Evolutionary conservation across 495 filamentous ascomycete genomes (phyloP).

Genomic region (Bryoglossum gracile): DNA sequence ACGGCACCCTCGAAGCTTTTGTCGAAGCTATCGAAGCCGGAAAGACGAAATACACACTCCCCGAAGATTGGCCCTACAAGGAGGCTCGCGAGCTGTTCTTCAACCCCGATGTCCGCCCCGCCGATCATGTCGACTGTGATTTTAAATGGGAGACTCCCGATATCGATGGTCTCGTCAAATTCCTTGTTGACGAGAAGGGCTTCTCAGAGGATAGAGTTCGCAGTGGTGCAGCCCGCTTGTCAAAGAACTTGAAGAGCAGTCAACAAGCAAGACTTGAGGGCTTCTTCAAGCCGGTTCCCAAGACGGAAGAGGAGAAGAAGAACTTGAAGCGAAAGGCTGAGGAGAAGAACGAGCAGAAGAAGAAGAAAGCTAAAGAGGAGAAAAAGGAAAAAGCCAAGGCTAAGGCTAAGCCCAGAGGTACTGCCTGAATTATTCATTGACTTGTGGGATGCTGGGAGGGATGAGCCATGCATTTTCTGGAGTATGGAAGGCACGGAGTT

Average conservation of each 20-base stretch:
- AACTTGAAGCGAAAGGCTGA: constrained; percentile 87
- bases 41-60: constrained; percentile 72
- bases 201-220: constrained; percentile 93
- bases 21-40: constrained; percentile 70
- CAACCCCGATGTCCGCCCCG: constrained; percentile 79
- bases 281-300: constrained; percentile 93
- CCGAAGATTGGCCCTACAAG: constrained; percentile 87
- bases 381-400: constrained; percentile 86
- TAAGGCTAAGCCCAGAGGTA: constrained; percentile 69
- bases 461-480: neutral
- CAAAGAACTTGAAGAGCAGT: constrained; percentile 79
- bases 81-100: constrained; percentile 90
- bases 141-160: constrained; percentile 97
- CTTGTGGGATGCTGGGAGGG: neutral
- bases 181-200: constrained; percentile 86
- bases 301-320: constrained; percentile 75
- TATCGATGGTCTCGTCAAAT: constrained; percentile 78
- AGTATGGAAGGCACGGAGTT: constrained; percentile 8
- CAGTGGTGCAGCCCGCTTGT: constrained; percentile 61
- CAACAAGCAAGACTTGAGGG: constrained; percentile 93
- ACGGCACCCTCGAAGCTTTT: constrained; percentile 79
- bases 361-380: constrained; percentile 88
- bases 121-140: constrained; percentile 79
- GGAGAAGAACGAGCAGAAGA: constrained; percentile 78
- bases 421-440: constrained; percentile 10